phyloP scores from a whole-genome alignment of 2,329 filamentous ascomycete species.

The Sarocladium brachiariae region DNA sequence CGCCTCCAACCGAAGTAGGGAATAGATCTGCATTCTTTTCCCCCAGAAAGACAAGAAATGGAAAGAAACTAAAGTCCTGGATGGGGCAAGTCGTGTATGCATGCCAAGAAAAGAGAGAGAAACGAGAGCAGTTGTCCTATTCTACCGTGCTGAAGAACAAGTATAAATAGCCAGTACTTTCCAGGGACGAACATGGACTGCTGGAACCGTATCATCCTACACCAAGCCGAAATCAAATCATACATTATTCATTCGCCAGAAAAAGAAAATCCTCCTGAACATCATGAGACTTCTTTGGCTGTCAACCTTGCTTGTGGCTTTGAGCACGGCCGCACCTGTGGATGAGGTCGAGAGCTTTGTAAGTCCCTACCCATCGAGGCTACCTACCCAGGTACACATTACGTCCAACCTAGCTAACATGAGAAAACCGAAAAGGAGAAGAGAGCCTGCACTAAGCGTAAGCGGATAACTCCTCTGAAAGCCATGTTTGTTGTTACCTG shows the following conservation, averaged over 20 bases:
- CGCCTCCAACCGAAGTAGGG: too few species aligned
- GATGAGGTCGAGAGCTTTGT: background rate
- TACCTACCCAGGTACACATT: background rate
- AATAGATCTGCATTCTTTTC: too few species aligned
- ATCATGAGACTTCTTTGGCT: background rate
- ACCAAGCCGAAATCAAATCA: too few species aligned
- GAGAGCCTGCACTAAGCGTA: background rate
- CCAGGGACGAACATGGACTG: too few species aligned
- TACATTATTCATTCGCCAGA: too few species aligned
- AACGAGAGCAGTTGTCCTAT: background rate
- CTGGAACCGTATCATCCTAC: too few species aligned
- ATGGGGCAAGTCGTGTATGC: background rate
- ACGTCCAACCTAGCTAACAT: background rate
- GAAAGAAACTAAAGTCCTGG: background rate
- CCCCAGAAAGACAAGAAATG: too few species aligned
- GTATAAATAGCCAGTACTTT: background rate
- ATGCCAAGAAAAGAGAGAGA: background rate
- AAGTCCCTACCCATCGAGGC: too few species aligned
- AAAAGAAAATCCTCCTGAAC: background rate
- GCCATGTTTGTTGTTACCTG: too few species aligned
- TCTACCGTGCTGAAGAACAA: background rate
- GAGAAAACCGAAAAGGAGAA: background rate
- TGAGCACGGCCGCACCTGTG: background rate
- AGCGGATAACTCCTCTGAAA: too few species aligned
- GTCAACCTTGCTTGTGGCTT: background rate